phyloP scores from a whole-genome alignment of 257 asterid species.

The Rubia yunnanensis region DNA sequence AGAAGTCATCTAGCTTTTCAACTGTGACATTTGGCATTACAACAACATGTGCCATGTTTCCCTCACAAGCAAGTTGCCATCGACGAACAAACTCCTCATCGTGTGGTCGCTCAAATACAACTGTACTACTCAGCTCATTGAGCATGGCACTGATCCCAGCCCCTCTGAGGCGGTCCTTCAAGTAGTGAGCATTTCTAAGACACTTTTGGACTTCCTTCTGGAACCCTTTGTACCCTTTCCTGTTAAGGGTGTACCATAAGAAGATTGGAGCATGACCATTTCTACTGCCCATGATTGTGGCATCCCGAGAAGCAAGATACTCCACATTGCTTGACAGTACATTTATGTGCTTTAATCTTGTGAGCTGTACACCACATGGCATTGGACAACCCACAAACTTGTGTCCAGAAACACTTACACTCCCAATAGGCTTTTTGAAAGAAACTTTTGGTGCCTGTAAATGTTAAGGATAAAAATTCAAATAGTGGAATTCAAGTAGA shows the following conservation, averaged over 20 bases:
- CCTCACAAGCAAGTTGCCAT: conserved; percentile 96
- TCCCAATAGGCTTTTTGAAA: conserved; percentile 92
- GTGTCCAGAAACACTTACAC: conserved; percentile 95
- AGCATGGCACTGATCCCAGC: conserved; percentile 84
- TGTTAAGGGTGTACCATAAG: conserved; percentile 88
- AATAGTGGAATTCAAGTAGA: not conserved
- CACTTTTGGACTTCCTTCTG: conserved; percentile 96
- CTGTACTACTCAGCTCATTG: conserved; percentile 93
- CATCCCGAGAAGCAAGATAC: conserved; percentile 95
- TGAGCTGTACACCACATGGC: conserved; percentile 95
- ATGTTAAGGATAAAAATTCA: not conserved
- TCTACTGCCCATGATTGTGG: conserved; percentile 98
- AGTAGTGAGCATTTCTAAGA: conserved; percentile 83
- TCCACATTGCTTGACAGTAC: conserved; percentile 80
- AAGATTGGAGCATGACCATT: conserved; percentile 97
- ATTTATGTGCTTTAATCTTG: conserved; percentile 61
- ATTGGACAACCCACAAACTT: conserved; percentile 97
- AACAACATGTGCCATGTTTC: conserved; percentile 79
- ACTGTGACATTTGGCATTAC: conserved; percentile 80
- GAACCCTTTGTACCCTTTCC: conserved; percentile 89
- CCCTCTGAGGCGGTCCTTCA: conserved; percentile 62
- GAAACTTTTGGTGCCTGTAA: conserved; percentile 85
- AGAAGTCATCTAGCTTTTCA: conserved; percentile 69
- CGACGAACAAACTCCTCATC: conserved; percentile 82
- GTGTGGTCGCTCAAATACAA: conserved; percentile 86